A percentile compares a stretch with the other conserved stretches of the same genome.
Conservation (phyloP, 768 basidiomycete species). For the Daedaleopsis nitida region DNA sequence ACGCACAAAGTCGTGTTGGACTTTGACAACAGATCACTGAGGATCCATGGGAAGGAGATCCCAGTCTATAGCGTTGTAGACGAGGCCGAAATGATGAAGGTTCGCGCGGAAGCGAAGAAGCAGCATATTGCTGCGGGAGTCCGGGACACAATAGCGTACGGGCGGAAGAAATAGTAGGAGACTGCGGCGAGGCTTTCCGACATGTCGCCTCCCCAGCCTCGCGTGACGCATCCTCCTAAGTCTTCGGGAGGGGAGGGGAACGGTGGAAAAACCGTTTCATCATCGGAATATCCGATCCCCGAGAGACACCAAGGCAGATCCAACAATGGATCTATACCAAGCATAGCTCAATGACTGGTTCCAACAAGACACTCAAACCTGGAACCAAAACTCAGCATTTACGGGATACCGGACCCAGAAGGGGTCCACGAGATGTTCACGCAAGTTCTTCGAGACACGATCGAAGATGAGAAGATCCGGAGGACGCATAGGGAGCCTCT, state of each 20-base stretch:
- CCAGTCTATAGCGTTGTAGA: neutral
- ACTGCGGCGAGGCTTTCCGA: neutral
- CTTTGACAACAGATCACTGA: neutral
- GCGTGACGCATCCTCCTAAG: neutral
- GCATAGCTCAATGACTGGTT: neutral
- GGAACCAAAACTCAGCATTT: neutral
- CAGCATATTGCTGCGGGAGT: neutral
- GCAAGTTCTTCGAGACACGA: neutral
- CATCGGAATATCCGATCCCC: neutral
- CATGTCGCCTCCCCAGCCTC: neutral
- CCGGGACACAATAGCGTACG: neutral
- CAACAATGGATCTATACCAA: neutral
- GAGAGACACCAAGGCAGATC: neutral
- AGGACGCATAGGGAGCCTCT: neutral
- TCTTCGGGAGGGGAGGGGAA: neutral
- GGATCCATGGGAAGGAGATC: neutral
- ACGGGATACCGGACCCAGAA: neutral
- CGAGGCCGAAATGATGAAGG: neutral
- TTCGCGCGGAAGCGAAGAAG: neutral
- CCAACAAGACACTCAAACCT: neutral
- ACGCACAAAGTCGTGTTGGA: slow-evolving; percentile 8
- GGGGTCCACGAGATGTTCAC: neutral
- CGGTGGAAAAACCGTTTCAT: neutral
- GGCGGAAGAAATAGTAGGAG: neutral
- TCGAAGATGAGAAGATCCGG: neutral